A percentile compares a stretch with the other conserved stretches of the same genome.
Evolutionary conservation across 208 protist genomes (phyloP).

Genomic region (Trypanosoma grayi): DNA sequence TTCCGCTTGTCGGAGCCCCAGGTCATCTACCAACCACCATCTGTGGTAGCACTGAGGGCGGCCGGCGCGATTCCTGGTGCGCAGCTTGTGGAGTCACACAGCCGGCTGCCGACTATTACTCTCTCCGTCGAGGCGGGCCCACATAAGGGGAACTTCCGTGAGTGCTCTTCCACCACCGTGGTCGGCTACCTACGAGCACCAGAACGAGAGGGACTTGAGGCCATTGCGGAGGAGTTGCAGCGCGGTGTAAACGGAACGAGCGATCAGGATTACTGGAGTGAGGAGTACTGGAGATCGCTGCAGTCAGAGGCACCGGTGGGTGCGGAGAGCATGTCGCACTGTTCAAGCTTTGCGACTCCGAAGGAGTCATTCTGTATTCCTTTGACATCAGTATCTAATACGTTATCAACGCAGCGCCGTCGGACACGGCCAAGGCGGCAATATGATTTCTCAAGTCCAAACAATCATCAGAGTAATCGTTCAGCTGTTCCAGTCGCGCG

Average conservation of each 20-base stretch:
- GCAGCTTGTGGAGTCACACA: constrained; percentile 17
- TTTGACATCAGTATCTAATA: too few species aligned
- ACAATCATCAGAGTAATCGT: background rate
- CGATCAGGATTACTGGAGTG: constrained; percentile 66
- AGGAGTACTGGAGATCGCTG: constrained; percentile 56
- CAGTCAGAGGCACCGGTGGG: constrained; percentile 19
- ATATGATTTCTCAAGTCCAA: background rate
- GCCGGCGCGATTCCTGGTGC: constrained; percentile 36
- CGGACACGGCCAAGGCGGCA: background rate
- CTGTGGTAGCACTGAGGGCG: constrained; percentile 44
- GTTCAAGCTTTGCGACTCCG: background rate
- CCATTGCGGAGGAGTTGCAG: constrained; percentile 38
- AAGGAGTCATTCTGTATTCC: too few species aligned
- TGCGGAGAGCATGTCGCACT: background rate
- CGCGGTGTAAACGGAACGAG: constrained; percentile 1
- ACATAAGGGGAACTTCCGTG: constrained; percentile 3
- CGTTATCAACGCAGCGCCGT: background rate
- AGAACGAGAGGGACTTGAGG: constrained; percentile 51
- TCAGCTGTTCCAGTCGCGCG: background rate
- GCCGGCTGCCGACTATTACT: constrained; percentile 48
- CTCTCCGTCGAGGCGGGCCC: constrained; percentile 32
- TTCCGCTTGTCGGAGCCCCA: constrained; percentile 25
- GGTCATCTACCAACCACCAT: constrained; percentile 61
- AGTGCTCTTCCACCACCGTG: background rate
- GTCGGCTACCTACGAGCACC: constrained; percentile 24